A percentile compares a stretch with the other conserved stretches of the same genome.
Conservation (phyloP, 192 early-diverging fungal genomes). For the Backusella morwellensis region DNA sequence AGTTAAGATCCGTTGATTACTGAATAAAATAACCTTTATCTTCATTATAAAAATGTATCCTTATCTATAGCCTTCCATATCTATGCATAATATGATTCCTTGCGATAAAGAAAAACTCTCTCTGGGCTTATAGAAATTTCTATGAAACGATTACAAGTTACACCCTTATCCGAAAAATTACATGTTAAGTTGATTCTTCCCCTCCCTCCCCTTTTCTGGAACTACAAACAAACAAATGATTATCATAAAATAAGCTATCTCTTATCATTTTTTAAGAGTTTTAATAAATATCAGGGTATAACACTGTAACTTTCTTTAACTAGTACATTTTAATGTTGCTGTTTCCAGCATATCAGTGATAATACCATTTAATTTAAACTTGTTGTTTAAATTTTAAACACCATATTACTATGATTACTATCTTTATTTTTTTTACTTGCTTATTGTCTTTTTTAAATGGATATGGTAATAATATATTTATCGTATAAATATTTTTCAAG, state of each 20-base stretch:
- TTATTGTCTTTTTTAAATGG: too few species aligned
- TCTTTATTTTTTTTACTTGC: neutral
- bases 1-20: neutral
- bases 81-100: neutral
- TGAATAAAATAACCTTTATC: constrained; percentile 3
- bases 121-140: neutral
- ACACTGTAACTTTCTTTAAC: neutral
- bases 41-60: neutral
- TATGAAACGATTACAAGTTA: neutral
- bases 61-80: constrained; percentile 8
- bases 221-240: neutral
- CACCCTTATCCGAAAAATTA: neutral
- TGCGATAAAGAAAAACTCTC: neutral
- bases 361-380: neutral
- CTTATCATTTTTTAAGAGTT: neutral
- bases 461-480: too few species aligned
- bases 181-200: neutral
- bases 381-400: neutral
- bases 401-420: neutral
- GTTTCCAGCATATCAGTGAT: neutral
- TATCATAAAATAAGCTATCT: neutral
- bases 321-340: neutral
- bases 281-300: neutral
- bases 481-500: too few species aligned
- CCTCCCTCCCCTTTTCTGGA: neutral